Percentiles rank a stretch among this genome's conserved stretches.
Evolutionary conservation across 2,329 filamentous ascomycete genomes (phyloP).

Genomic region (Talaromyces sp.): DNA sequence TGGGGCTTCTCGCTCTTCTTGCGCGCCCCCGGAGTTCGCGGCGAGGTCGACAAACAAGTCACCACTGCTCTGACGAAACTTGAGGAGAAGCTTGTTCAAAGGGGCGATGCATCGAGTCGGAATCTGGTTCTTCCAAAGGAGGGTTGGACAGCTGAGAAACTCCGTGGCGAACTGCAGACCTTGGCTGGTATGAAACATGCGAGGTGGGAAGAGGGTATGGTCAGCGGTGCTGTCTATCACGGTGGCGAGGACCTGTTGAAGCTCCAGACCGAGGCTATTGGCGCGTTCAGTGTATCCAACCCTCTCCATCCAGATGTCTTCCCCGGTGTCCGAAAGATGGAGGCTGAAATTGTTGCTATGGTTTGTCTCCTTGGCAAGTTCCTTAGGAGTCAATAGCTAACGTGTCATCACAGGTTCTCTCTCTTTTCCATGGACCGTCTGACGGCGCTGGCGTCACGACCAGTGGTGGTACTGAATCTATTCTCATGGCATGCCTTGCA

Average conservation of each 20-base stretch:
- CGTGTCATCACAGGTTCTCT: constrained; percentile 49
- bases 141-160: constrained; percentile 73
- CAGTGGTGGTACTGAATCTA: constrained; percentile 90
- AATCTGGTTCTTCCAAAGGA: constrained; percentile 75
- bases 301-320: constrained; percentile 98
- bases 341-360: constrained; percentile 97
- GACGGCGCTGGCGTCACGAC: constrained; percentile 84
- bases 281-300: constrained; percentile 90
- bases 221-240: constrained; percentile 94
- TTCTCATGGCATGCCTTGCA: constrained; percentile 88
- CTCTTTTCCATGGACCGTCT: constrained; percentile 83
- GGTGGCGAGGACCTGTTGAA: constrained; percentile 77
- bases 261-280: constrained; percentile 88
- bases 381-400: not conserved
- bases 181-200: constrained; percentile 88
- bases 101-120: constrained; percentile 64
- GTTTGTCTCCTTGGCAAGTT: constrained; percentile 42
- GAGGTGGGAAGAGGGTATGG: constrained; percentile 91
- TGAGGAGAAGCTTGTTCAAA: constrained; percentile 76
- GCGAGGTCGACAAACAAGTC: constrained; percentile 80
- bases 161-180: constrained; percentile 73
- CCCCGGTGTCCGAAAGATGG: constrained; percentile 97
- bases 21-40: constrained; percentile 77
- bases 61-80: constrained; percentile 74
- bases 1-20: constrained; percentile 82